Evolutionary conservation across 495 filamentous ascomycete genomes (phyloP).

Genomic region (Aeminium ludgeri): DNA sequence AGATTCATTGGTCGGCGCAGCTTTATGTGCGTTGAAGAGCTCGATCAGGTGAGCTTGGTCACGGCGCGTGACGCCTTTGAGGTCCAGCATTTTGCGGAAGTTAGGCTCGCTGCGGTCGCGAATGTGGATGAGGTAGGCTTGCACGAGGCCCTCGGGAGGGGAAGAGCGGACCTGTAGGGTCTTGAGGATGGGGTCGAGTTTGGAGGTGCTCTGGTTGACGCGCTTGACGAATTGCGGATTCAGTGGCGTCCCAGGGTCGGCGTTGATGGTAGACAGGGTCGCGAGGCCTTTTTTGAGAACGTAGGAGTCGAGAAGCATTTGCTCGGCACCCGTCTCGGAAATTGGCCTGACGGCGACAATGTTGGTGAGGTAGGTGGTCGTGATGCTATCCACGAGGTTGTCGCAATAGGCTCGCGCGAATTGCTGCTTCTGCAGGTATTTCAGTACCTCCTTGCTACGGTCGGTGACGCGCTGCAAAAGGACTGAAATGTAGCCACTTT

Average conservation of each 20-base stretch:
- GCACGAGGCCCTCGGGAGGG: constrained; percentile 83
- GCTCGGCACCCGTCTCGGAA: constrained; percentile 89
- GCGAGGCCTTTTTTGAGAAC: constrained; percentile 70
- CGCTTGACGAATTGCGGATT: constrained; percentile 61
- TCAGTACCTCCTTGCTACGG: constrained; percentile 54
- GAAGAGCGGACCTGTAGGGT: constrained; percentile 86
- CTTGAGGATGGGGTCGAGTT: constrained; percentile 84
- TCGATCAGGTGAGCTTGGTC: constrained; percentile 77
- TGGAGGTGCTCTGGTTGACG: constrained; percentile 66
- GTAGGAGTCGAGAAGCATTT: constrained; percentile 92
- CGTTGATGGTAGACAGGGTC: constrained; percentile 43
- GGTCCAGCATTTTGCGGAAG: constrained; percentile 89
- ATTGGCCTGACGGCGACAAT: constrained; percentile 80
- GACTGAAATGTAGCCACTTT: constrained; percentile 79
- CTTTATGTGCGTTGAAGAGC: constrained; percentile 69
- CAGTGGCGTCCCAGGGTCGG: constrained; percentile 22
- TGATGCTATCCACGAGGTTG: constrained; percentile 73
- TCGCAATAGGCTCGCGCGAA: constrained; percentile 92
- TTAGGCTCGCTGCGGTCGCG: constrained; percentile 43
- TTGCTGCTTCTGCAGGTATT: constrained; percentile 72
- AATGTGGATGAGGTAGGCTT: constrained; percentile 59
- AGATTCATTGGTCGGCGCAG: constrained; percentile 37
- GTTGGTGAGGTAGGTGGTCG: constrained; percentile 60
- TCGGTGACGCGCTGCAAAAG: constrained; percentile 54
- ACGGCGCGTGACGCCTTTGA: constrained; percentile 31